A percentile compares a stretch with the other conserved stretches of the same genome.
Conservation (phyloP, 129 eudicot genomes). For the Artemisia argyi region DNA sequence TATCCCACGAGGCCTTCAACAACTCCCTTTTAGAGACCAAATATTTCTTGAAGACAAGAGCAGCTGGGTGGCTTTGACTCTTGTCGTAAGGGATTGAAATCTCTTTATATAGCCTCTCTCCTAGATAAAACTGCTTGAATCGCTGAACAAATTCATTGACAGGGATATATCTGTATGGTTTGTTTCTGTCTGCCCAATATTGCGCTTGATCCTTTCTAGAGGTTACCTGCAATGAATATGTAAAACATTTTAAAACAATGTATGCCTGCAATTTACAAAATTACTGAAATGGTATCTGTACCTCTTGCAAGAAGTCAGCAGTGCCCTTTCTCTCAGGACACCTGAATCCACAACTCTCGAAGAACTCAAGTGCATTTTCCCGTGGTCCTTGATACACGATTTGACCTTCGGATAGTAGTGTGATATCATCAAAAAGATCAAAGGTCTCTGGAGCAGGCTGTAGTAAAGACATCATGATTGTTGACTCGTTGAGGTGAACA, state of each 20-base stretch:
- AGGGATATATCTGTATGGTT: conserved; percentile 55
- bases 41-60: conserved; percentile 55
- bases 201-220: conserved; percentile 84
- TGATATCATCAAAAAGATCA: conserved; percentile 75
- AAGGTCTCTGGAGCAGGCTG: conserved; percentile 96
- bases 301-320: conserved; percentile 95
- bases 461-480: conserved; percentile 77
- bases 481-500: conserved; percentile 65
- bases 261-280: background rate
- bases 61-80: conserved; percentile 51
- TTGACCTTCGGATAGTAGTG: conserved; percentile 80
- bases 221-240: conserved; percentile 50
- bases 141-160: conserved; percentile 48
- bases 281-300: conserved; percentile 17
- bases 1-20: conserved; percentile 65
- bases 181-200: conserved; percentile 65
- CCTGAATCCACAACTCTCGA: conserved; percentile 71
- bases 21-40: conserved; percentile 54
- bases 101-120: conserved; percentile 50
- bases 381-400: conserved; percentile 86
- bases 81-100: conserved; percentile 66
- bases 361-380: conserved; percentile 65
- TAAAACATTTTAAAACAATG: background rate
- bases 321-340: conserved; percentile 84
- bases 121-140: conserved; percentile 63